These are phyloP conservation scores for Skeletonema tropicum DNA, from an alignment of 108 stramenopile genomes.

Conservation along the genomic window DNA sequence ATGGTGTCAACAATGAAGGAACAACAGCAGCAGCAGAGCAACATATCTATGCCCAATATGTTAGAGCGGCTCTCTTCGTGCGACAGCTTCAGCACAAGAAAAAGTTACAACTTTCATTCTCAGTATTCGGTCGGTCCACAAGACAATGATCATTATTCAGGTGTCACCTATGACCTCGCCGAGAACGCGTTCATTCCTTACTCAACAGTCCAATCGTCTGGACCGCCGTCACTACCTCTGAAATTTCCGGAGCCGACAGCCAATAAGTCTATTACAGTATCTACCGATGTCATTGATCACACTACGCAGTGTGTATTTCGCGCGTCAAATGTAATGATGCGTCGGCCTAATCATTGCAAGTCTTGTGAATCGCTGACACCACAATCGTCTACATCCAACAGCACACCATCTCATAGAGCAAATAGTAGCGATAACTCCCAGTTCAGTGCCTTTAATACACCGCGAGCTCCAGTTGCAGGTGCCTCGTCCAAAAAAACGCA, in stretches of 20 bases:
- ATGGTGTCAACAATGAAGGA: not conserved
- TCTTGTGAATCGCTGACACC: conserved; percentile 1
- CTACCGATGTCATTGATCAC: conserved; percentile 34
- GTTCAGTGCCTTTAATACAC: conserved; percentile 1
- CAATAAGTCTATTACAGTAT: conserved; percentile 23
- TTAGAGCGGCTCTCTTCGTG: not conserved
- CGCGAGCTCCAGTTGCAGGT: not conserved
- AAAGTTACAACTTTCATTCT: not conserved
- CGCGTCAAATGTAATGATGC: conserved; percentile 40
- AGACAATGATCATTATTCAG: not conserved
- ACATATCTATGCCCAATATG: not conserved
- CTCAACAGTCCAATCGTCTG: conserved; percentile 44
- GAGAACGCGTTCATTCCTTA: conserved; percentile 53
- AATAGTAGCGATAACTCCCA: conserved; percentile 12
- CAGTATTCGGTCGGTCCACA: not conserved
- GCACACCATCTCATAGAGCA: not conserved
- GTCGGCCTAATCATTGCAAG: conserved; percentile 27
- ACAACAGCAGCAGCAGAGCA: not conserved
- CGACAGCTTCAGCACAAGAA: not conserved
- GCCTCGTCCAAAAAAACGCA: not conserved
- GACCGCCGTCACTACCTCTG: conserved; percentile 45
- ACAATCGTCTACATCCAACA: not conserved
- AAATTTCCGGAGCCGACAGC: conserved; percentile 49
- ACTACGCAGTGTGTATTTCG: conserved; percentile 27
- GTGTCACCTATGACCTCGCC: conserved; percentile 3